These are phyloP conservation scores for Hortaea sp. DNA, from an alignment of 2,329 filamentous ascomycete species.

Conservation along the genomic window DNA sequence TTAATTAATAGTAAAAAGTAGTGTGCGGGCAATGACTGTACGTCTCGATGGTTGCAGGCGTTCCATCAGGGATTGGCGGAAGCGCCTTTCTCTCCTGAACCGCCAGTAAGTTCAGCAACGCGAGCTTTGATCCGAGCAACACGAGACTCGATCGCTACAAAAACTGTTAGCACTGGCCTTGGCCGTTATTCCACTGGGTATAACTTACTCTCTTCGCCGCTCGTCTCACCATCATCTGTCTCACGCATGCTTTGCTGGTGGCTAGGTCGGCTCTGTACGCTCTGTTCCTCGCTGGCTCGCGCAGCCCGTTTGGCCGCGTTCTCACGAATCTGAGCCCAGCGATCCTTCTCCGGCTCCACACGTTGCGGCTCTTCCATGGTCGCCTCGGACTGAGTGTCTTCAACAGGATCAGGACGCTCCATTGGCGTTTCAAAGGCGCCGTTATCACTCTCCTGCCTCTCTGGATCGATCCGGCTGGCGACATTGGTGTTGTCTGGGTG, in stretches of 20 bases:
- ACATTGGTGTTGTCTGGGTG: slow-evolving; percentile 14
- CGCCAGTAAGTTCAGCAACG: slow-evolving; percentile 74
- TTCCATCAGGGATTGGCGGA: background rate
- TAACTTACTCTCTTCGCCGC: slow-evolving; percentile 81
- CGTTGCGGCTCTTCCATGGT: slow-evolving; percentile 32
- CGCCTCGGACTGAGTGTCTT: slow-evolving; percentile 29
- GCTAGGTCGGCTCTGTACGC: slow-evolving; percentile 37
- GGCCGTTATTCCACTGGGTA: background rate
- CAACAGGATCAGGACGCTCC: slow-evolving; percentile 6
- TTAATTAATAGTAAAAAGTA: background rate
- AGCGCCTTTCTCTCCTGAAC: background rate
- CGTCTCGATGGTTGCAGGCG: background rate
- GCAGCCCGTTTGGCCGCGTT: slow-evolving; percentile 74
- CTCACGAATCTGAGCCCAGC: slow-evolving; percentile 93
- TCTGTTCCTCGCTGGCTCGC: slow-evolving; percentile 56
- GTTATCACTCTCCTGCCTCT: background rate
- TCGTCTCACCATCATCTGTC: slow-evolving; percentile 78
- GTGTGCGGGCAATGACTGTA: no score
- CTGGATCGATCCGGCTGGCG: slow-evolving; percentile 6
- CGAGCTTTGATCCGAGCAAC: slow-evolving; percentile 96
- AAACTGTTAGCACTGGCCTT: background rate
- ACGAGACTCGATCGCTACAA: slow-evolving; percentile 82
- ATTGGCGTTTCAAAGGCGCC: slow-evolving; percentile 7
- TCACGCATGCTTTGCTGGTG: slow-evolving; percentile 43
- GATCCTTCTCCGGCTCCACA: slow-evolving; percentile 49